Evolutionary conservation across 73 alveolate species (phyloP).

Genomic region (Paramecium bursaria): DNA sequence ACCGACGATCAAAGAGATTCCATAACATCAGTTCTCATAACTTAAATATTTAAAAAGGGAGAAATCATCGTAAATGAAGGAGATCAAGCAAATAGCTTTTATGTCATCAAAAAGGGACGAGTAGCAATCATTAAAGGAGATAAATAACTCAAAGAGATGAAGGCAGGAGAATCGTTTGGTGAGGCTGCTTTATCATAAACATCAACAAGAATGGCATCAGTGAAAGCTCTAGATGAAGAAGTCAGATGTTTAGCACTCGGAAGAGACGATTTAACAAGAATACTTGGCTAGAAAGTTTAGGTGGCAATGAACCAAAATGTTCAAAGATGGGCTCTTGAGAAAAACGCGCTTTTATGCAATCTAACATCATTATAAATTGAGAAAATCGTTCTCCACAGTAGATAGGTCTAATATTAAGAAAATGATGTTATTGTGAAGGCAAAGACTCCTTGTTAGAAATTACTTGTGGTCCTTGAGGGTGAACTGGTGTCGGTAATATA

Average conservation of each 20-base stretch:
- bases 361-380: constrained; percentile 59
- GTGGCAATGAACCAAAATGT: constrained; percentile 61
- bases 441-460: constrained; percentile 15
- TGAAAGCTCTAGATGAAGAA: constrained; percentile 71
- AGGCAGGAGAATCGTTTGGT: constrained; percentile 74
- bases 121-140: constrained; percentile 70
- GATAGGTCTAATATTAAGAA: constrained; percentile 40
- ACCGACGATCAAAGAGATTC: constrained; percentile 66
- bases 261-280: constrained; percentile 66
- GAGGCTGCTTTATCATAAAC: constrained; percentile 71
- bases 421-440: constrained; percentile 35
- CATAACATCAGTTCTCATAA: constrained; percentile 51
- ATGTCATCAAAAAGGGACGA: constrained; percentile 69
- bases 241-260: constrained; percentile 70
- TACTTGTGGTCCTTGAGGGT: constrained; percentile 59
- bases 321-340: constrained; percentile 66
- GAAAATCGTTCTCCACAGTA: constrained; percentile 29
- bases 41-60: constrained; percentile 49
- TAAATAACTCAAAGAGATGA: constrained; percentile 61
- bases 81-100: constrained; percentile 66
- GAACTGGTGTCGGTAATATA: constrained; percentile 31
- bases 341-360: constrained; percentile 42
- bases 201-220: constrained; percentile 69
- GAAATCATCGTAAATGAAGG: constrained; percentile 64
- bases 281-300: constrained; percentile 66